Evolutionary conservation across 345 rosid species (phyloP).

Genomic region (Eucalyptus erythrocorys): DNA sequence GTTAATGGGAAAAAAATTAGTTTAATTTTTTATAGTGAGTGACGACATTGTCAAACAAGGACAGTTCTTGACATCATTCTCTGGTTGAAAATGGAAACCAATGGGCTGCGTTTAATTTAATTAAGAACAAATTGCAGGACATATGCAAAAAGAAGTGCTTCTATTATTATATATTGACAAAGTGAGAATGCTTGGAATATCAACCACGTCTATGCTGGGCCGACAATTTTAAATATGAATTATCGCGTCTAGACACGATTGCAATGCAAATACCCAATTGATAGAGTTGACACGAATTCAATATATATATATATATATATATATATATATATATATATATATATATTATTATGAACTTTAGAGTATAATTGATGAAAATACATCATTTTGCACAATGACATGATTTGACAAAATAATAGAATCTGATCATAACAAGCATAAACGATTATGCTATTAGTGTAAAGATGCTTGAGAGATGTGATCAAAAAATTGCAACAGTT

Average conservation of each 20-base stretch:
- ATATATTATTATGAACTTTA: neutral
- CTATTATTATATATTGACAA: neutral
- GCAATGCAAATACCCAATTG: neutral
- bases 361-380: neutral
- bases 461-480: neutral
- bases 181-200: neutral
- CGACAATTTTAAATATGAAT: neutral
- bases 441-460: neutral
- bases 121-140: neutral
- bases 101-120: neutral
- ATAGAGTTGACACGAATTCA: neutral
- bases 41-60: neutral
- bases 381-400: neutral
- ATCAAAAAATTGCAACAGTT: neutral
- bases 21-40: neutral
- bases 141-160: neutral
- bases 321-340: too few relatives aligned
- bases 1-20: neutral
- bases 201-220: neutral
- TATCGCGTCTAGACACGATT: neutral
- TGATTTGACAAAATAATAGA: neutral
- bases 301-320: neutral
- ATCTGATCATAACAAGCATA: neutral
- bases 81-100: neutral
- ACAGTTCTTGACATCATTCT: neutral